Conservation (phyloP, 768 basidiomycete genomes). For the Clitopilus hobsonii region DNA sequence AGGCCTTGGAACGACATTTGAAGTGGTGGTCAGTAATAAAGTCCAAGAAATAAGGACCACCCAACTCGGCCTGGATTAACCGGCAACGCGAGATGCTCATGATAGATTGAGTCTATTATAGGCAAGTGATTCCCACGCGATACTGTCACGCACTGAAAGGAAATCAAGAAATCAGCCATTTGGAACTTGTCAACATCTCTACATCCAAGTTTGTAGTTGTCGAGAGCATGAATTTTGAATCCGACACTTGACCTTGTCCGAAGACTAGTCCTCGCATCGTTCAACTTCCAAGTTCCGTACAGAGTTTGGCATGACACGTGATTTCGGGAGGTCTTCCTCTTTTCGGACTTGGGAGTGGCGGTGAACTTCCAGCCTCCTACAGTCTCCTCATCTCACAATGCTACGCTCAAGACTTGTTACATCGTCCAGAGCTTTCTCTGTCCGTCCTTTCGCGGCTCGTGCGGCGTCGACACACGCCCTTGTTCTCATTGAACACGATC, state of each 20-base stretch:
- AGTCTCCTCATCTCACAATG: constrained; percentile 15
- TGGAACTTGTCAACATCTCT: background rate
- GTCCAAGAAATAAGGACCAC: no score
- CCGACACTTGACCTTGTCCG: background rate
- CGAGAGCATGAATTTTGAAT: background rate
- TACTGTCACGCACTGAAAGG: no score
- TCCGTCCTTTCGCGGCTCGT: constrained; percentile 51
- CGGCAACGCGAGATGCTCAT: background rate
- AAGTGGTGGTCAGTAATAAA: background rate
- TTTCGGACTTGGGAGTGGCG: constrained; percentile 1
- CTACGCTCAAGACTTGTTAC: constrained; percentile 11
- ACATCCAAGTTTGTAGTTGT: background rate
- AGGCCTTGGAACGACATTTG: constrained; percentile 74
- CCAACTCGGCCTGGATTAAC: no score
- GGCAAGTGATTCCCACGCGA: background rate
- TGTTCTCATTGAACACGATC: constrained; percentile 85
- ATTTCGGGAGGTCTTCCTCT: background rate
- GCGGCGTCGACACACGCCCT: constrained; percentile 66
- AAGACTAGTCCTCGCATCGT: background rate
- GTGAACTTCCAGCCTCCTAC: background rate
- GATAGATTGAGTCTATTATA: background rate
- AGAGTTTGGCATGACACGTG: background rate
- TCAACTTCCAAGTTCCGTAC: background rate
- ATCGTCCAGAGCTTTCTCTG: constrained; percentile 9
- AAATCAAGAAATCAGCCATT: background rate